Percentiles rank a stretch among this genome's conserved stretches.
These are phyloP conservation scores for Cercospora sesami DNA, from an alignment of 2,329 filamentous ascomycete species.

Conservation along the genomic window DNA sequence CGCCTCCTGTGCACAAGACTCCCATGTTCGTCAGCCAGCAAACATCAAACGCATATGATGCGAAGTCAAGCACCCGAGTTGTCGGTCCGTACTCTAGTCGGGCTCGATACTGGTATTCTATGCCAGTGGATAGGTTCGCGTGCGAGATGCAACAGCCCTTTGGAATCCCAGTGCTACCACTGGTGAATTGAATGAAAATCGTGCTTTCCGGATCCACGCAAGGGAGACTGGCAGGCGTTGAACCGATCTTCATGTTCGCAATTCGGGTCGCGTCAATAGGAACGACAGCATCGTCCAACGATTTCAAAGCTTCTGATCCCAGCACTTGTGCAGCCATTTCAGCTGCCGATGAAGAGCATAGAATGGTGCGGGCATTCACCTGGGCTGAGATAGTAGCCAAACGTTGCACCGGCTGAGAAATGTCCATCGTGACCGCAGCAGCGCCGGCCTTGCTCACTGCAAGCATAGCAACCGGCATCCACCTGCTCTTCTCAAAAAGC, in stretches of 20 bases:
- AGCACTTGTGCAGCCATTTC: not conserved
- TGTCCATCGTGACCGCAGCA: slow-evolving; percentile 34
- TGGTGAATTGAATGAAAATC: slow-evolving; percentile 10
- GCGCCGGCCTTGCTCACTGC: slow-evolving; percentile 37
- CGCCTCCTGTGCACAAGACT: not conserved
- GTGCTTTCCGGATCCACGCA: slow-evolving; percentile 6
- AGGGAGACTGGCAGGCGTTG: slow-evolving; percentile 9
- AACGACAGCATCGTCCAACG: not conserved
- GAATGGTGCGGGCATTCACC: slow-evolving; percentile 24
- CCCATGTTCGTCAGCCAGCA: not conserved
- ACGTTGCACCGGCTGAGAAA: slow-evolving; percentile 30
- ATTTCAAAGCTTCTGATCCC: not conserved
- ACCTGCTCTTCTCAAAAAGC: slow-evolving; percentile 34
- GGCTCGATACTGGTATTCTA: not conserved
- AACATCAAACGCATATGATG: slow-evolving; percentile 30
- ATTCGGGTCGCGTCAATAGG: not conserved
- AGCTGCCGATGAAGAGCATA: slow-evolving; percentile 2
- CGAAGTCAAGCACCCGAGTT: slow-evolving; percentile 26
- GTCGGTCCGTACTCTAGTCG: slow-evolving; percentile 2
- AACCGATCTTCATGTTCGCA: not conserved
- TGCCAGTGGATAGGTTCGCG: slow-evolving; percentile 8
- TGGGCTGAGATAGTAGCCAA: slow-evolving; percentile 33
- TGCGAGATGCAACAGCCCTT: slow-evolving; percentile 15
- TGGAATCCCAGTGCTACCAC: slow-evolving; percentile 13
- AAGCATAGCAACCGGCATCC: slow-evolving; percentile 32